These are phyloP conservation scores for Keqinozyma sinolaborantium DNA, from an alignment of 1,139 yeast genomes.

Conservation along the genomic window DNA sequence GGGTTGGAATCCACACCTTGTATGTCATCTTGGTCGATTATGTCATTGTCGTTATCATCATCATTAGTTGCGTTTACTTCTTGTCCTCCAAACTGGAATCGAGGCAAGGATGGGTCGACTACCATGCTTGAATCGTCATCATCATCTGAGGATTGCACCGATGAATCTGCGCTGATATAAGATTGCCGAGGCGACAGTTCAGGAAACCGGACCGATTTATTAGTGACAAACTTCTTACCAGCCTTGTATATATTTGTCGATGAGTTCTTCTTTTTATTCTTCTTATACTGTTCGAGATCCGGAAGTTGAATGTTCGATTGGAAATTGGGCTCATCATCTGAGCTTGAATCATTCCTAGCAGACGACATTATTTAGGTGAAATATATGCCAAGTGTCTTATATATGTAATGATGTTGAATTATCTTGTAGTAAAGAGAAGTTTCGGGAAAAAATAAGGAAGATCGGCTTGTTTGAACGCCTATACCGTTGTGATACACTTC, in stretches of 20 bases:
- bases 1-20: not conserved
- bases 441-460: too few species aligned
- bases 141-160: conserved; percentile 11
- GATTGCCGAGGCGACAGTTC: conserved; percentile 25
- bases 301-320: conserved; percentile 13
- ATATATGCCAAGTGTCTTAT: too few species aligned
- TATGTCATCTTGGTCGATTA: not conserved
- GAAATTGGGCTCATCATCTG: conserved; percentile 12
- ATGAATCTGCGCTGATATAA: conserved; percentile 21
- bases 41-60: conserved; percentile 5
- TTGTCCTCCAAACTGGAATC: conserved; percentile 6
- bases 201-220: conserved; percentile 25
- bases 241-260: conserved; percentile 27
- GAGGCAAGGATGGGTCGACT: conserved; percentile 3
- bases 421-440: too few species aligned
- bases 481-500: too few species aligned
- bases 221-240: conserved; percentile 23
- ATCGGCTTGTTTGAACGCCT: too few species aligned
- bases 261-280: conserved; percentile 5
- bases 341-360: conserved; percentile 6
- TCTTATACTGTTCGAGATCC: conserved; percentile 8
- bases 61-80: conserved; percentile 7
- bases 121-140: conserved; percentile 4
- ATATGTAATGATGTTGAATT: too few species aligned
- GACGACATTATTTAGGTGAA: not conserved